Evolutionary conservation across 306 rosid species (phyloP).

Genomic region (Rosa rugosa): DNA sequence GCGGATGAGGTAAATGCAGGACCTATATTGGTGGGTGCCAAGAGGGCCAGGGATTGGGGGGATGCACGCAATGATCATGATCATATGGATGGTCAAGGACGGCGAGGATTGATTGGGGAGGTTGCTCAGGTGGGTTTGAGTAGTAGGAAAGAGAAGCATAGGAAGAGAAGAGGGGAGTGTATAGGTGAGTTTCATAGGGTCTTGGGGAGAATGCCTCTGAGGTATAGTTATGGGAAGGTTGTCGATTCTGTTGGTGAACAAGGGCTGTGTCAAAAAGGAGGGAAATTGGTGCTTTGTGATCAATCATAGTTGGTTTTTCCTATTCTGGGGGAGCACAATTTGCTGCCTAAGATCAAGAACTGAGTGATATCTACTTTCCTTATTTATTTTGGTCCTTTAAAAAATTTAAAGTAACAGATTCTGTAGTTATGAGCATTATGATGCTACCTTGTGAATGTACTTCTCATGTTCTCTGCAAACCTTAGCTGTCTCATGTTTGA

Average conservation of each 20-base stretch:
- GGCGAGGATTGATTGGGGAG: constrained; percentile 29
- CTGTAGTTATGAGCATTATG: background rate
- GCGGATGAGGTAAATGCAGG: constrained; percentile 58
- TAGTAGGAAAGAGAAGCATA: constrained; percentile 64
- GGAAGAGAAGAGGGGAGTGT: constrained; percentile 77
- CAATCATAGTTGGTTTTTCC: constrained; percentile 16
- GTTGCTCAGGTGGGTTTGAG: constrained; percentile 65
- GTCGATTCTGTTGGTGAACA: constrained; percentile 76
- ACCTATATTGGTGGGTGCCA: constrained; percentile 64
- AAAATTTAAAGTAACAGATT: background rate
- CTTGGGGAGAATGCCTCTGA: constrained; percentile 66
- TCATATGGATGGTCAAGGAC: constrained; percentile 23
- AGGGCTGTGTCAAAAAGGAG: constrained; percentile 61
- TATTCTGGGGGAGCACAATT: background rate
- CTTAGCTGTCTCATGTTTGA: background rate
- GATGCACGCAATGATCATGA: constrained; percentile 61
- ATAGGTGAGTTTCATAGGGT: constrained; percentile 65
- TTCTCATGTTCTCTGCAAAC: background rate
- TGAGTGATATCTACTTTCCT: background rate
- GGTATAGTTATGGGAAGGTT: constrained; percentile 65
- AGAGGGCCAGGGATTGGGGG: constrained; percentile 70
- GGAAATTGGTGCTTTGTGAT: constrained; percentile 67
- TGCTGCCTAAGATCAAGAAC: background rate
- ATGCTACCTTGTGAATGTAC: background rate
- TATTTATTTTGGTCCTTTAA: background rate